phyloP scores from a whole-genome alignment of 2,329 filamentous ascomycete genomes.

The Tolypocladium cylindrosporum region DNA sequence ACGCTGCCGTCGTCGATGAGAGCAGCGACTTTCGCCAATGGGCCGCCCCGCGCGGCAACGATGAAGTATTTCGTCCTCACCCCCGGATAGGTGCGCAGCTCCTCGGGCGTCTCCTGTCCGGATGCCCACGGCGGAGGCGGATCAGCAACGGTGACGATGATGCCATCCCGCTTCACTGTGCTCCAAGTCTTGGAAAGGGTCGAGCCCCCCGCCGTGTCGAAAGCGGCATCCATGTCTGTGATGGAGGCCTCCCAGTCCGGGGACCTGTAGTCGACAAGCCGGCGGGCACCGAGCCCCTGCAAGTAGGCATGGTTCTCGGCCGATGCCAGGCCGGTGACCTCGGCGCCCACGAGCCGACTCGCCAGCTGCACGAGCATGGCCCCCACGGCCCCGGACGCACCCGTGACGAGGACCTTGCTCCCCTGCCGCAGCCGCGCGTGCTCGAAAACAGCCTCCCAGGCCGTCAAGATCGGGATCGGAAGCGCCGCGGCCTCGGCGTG shows the following conservation, averaged over 20 bases:
- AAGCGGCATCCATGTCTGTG: conserved; percentile 15
- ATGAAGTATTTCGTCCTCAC: conserved; percentile 20
- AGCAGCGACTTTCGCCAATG: conserved; percentile 8
- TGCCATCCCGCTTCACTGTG: conserved; percentile 16
- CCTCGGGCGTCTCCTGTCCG: conserved; percentile 6
- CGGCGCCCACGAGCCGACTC: conserved; percentile 7
- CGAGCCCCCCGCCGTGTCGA: conserved; percentile 20
- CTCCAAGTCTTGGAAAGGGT: conserved; percentile 18
- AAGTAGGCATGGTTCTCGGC: conserved; percentile 7
- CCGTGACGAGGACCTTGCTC: conserved; percentile 16
- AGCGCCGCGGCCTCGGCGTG: conserved; percentile 18
- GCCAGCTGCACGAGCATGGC: conserved; percentile 18
- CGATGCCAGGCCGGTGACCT: conserved; percentile 19
- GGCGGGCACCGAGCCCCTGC: conserved; percentile 9
- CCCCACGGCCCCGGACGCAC: conserved; percentile 20
- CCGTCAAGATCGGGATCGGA: conserved; percentile 20
- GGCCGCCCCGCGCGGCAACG: conserved; percentile 11
- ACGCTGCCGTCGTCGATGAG: conserved; percentile 13
- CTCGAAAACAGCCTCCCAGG: conserved; percentile 15
- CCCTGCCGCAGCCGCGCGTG: conserved; percentile 8
- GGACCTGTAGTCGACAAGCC: conserved; percentile 16
- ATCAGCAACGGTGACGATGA: conserved; percentile 24
- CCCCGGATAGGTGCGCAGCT: conserved; percentile 7
- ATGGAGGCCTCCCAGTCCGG: conserved; percentile 12
- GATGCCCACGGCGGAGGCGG: conserved; percentile 22